These are phyloP conservation scores for Kluyveromyces wickerhamii DNA, from an alignment of 805 yeast species.

Conservation along the genomic window DNA sequence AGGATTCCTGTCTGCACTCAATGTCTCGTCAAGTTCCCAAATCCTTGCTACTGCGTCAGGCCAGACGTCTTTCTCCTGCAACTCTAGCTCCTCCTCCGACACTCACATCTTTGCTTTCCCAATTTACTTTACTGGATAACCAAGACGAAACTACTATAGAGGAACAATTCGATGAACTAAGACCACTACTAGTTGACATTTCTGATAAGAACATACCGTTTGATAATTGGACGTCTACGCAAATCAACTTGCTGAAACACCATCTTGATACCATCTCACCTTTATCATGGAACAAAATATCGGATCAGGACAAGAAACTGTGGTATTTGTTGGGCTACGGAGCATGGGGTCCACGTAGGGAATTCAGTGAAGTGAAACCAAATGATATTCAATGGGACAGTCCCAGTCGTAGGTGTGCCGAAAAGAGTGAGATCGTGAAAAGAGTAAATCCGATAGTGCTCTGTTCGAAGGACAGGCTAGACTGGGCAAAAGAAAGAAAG, in stretches of 20 bases:
- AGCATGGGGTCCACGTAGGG: slow-evolving; percentile 3
- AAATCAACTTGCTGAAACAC: slow-evolving; percentile 2
- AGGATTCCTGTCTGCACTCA: not conserved
- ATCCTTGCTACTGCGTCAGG: slow-evolving; percentile 28
- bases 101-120: slow-evolving; percentile 1
- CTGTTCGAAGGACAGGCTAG: slow-evolving; percentile 3
- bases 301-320: slow-evolving; percentile 2
- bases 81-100: slow-evolving; percentile 1
- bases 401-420: not conserved
- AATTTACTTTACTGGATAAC: slow-evolving; percentile 1
- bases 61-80: slow-evolving; percentile 4
- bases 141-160: slow-evolving; percentile 2
- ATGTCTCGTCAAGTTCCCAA: slow-evolving; percentile 22
- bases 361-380: slow-evolving; percentile 1
- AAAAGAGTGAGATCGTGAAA: not conserved
- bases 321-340: slow-evolving; percentile 5
- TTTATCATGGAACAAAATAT: slow-evolving; percentile 1
- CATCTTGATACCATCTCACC: slow-evolving; percentile 4
- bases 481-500: slow-evolving; percentile 2
- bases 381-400: slow-evolving; percentile 4
- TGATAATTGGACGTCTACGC: slow-evolving; percentile 1
- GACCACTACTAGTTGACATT: slow-evolving; percentile 1
- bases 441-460: not conserved
- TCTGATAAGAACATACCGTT: slow-evolving; percentile 1
- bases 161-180: slow-evolving; percentile 1